Base-by-base conservation (phyloP, 1,284 basidiomycete species). In the Schizophyllum amplum region DNA sequence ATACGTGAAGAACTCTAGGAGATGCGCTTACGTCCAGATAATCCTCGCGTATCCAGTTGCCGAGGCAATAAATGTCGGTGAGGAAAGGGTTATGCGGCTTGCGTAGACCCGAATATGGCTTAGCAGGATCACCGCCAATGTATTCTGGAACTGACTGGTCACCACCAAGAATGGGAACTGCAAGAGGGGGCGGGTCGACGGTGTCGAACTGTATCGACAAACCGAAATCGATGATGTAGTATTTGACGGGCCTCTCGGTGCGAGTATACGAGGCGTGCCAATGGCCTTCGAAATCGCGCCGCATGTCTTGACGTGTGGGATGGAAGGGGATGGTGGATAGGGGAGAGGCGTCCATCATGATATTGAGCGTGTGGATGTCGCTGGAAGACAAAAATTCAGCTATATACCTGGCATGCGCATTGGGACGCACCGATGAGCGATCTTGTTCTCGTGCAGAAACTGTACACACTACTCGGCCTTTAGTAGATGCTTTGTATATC, bases 211-310 rank as follows among this genome's bases (percentile, higher is more conserved):
- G 53, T 51, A 48, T 52, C 24, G 56, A 57, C 2, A 59, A 27
- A 1, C 55, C 58, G 20, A 59, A 56, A 42, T 59, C 58, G 25
- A 56, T 59, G n/a, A 59, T 22, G 26, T 56, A 59, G 50, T 59
- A 59, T 26, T 54, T 56, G 20, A 47, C 26, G 15, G 55, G 55
- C 2, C n/a, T 13, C 7, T 52, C 48, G 15, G 57, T 58, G 21
- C 53, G 53, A 17, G 55, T 55, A 20, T 25, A 47, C 4, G 1
- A 15, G 9, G 5, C 6, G 7, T 24, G 1, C n/a, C 2, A 15
- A 5, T 11, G n/a, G 27, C 21, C 23, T 21, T 21, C 33, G 47
- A 15, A 27, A 59, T 52, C 51, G 50, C 22, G 25, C 0, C 20
- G n/a, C 21, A 51, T 24, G 24, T 42, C 11, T 4, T 50, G 13